Evolutionary conservation across 805 yeast species (phyloP).

Genomic region (Wickerhamiella hasegawae): DNA sequence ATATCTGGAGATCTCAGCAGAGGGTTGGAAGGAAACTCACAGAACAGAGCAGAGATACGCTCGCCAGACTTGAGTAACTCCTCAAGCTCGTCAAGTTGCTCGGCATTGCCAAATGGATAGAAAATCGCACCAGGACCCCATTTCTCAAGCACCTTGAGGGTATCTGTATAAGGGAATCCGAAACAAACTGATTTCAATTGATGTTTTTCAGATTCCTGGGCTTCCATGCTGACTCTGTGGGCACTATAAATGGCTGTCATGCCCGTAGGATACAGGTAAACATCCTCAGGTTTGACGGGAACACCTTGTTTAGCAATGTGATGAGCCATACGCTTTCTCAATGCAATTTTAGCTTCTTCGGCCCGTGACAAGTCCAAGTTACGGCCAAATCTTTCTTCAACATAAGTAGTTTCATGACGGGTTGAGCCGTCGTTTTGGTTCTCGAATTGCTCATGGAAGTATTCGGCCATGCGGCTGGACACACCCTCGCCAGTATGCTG

Average conservation of each 20-base stretch:
- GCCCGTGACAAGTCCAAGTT: conserved; percentile 67
- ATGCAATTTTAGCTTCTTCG: conserved; percentile 55
- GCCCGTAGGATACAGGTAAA: conserved; percentile 75
- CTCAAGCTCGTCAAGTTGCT: conserved; percentile 49
- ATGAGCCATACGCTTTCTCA: conserved; percentile 45
- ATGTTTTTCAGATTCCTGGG: conserved; percentile 9
- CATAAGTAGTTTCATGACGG: conserved; percentile 26
- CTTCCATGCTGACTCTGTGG: conserved; percentile 30
- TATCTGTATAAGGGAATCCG: conserved; percentile 94
- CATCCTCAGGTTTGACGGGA: conserved; percentile 32
- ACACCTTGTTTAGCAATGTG: conserved; percentile 21
- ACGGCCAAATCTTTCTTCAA: conserved; percentile 86
- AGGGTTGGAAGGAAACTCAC: conserved; percentile 96
- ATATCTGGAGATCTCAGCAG: conserved; percentile 72
- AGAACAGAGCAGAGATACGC: conserved; percentile 54
- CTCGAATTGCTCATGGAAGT: conserved; percentile 33
- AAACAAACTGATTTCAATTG: conserved; percentile 63
- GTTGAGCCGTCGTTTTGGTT: conserved; percentile 5
- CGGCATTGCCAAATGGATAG: conserved; percentile 64
- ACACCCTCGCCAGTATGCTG: conserved; percentile 97
- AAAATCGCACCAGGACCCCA: conserved; percentile 88
- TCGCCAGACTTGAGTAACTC: conserved; percentile 42
- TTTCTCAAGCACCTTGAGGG: conserved; percentile 66
- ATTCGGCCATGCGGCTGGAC: conserved; percentile 79
- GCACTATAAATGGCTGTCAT: conserved; percentile 85